Percentiles rank a stretch among this genome's conserved stretches.
Conservation (phyloP, 2,329 filamentous ascomycete species). For the Bipolaris victoriae region DNA sequence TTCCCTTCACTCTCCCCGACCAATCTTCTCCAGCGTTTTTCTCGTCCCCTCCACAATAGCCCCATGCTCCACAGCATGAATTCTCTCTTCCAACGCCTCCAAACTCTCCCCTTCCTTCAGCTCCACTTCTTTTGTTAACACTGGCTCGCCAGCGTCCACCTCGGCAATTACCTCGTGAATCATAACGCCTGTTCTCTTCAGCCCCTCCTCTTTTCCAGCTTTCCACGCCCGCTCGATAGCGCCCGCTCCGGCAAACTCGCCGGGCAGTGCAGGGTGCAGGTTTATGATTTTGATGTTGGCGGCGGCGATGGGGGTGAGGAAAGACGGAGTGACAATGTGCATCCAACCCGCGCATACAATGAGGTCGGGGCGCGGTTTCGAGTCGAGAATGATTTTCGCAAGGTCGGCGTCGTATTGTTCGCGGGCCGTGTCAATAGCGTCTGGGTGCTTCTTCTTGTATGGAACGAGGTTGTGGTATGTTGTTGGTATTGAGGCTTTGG, state of each 20-base stretch:
- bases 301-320: conserved; percentile 70
- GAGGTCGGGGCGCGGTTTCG: conserved; percentile 66
- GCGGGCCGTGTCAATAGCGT: conserved; percentile 61
- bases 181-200: conserved; percentile 80
- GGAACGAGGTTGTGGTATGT: conserved; percentile 82
- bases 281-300: conserved; percentile 76
- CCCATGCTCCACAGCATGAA: conserved; percentile 78
- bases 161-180: conserved; percentile 78
- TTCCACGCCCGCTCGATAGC: conserved; percentile 81
- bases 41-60: conserved; percentile 78
- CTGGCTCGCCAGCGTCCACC: conserved; percentile 79
- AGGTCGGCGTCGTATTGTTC: conserved; percentile 76
- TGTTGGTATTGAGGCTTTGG: conserved; percentile 68
- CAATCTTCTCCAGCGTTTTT: conserved; percentile 53
- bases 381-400: conserved; percentile 68
- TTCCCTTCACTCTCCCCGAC: conserved; percentile 7
- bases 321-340: conserved; percentile 75
- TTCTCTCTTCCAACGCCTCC: conserved; percentile 70
- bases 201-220: conserved; percentile 72
- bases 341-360: conserved; percentile 85
- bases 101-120: conserved; percentile 63
- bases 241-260: conserved; percentile 75
- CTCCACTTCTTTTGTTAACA: conserved; percentile 72
- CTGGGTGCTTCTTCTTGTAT: conserved; percentile 70
- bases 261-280: conserved; percentile 76